These are phyloP conservation scores for Puya raimondii DNA, from an alignment of 176 grass and related monocot species.

Conservation along the genomic window DNA sequence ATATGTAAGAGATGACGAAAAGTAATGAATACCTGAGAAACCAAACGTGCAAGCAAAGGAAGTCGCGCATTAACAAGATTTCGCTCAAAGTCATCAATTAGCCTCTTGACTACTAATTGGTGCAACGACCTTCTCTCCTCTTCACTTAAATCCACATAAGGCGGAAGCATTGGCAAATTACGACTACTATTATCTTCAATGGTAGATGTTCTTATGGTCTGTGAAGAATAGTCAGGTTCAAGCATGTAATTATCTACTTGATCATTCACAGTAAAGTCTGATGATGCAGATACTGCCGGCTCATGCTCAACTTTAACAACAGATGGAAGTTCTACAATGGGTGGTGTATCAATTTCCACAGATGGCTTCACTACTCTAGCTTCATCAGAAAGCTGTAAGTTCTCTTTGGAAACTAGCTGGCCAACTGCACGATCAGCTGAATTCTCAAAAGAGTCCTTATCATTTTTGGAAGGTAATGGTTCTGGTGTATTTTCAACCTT, in stretches of 20 bases:
- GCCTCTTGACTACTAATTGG: slow-evolving; percentile 43
- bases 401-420: slow-evolving; percentile 29
- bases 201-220: slow-evolving; percentile 17
- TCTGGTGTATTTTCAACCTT: slow-evolving; percentile 24
- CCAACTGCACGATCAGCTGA: neutral
- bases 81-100: slow-evolving; percentile 64
- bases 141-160: slow-evolving; percentile 57
- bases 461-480: slow-evolving; percentile 10
- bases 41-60: slow-evolving; percentile 76
- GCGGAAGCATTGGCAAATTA: slow-evolving; percentile 58
- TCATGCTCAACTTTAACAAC: slow-evolving; percentile 27
- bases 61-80: slow-evolving; percentile 41
- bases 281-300: slow-evolving; percentile 41
- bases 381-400: slow-evolving; percentile 28
- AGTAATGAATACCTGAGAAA: slow-evolving; percentile 65
- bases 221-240: slow-evolving; percentile 47
- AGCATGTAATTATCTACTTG: slow-evolving; percentile 41
- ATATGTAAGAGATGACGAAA: slow-evolving; percentile 17
- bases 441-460: slow-evolving; percentile 2
- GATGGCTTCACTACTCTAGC: slow-evolving; percentile 15
- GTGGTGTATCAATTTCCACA: slow-evolving; percentile 19
- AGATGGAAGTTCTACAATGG: slow-evolving; percentile 20
- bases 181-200: slow-evolving; percentile 51
- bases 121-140: slow-evolving; percentile 44
- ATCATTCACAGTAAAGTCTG: slow-evolving; percentile 36